Evolutionary conservation across 73 alveolate genomes (phyloP).

Genomic region (Tetrahymena malaccensis): DNA sequence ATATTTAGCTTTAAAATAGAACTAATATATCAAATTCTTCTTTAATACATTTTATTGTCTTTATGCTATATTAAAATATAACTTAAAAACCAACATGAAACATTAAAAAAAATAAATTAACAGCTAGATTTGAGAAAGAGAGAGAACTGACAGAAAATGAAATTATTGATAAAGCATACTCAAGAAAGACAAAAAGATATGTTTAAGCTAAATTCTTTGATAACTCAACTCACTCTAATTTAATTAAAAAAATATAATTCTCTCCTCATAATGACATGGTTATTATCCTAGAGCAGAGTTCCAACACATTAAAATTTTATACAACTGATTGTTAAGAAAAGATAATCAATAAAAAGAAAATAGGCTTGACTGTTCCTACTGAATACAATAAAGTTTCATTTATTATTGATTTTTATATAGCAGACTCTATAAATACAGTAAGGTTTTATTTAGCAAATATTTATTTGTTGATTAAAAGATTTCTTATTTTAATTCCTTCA

Average conservation of each 20-base stretch:
- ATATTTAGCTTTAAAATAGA: not conserved
- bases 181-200: conserved; percentile 50
- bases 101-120: conserved; percentile 27
- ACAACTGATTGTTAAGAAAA: conserved; percentile 47
- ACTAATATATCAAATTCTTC: conserved; percentile 44
- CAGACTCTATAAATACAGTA: conserved; percentile 12
- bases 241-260: conserved; percentile 39
- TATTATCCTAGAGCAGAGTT: conserved; percentile 50
- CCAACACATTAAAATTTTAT: conserved; percentile 48
- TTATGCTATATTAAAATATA: not conserved
- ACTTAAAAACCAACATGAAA: not conserved
- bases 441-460: not conserved
- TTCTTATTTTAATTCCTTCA: conserved; percentile 31
- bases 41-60: conserved; percentile 37
- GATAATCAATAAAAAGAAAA: conserved; percentile 12
- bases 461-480: conserved; percentile 14
- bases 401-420: not conserved
- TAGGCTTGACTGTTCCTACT: not conserved
- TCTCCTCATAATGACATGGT: conserved; percentile 39
- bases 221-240: conserved; percentile 42
- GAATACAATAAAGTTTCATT: not conserved
- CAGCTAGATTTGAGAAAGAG: conserved; percentile 35
- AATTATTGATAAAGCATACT: conserved; percentile 55
- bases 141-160: conserved; percentile 53
- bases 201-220: conserved; percentile 36